Evolutionary conservation across 2,329 filamentous ascomycete genomes (phyloP), one percentile per base, ranked within the genome.

Genomic region (Pestalotiopsis sp.): DNA sequence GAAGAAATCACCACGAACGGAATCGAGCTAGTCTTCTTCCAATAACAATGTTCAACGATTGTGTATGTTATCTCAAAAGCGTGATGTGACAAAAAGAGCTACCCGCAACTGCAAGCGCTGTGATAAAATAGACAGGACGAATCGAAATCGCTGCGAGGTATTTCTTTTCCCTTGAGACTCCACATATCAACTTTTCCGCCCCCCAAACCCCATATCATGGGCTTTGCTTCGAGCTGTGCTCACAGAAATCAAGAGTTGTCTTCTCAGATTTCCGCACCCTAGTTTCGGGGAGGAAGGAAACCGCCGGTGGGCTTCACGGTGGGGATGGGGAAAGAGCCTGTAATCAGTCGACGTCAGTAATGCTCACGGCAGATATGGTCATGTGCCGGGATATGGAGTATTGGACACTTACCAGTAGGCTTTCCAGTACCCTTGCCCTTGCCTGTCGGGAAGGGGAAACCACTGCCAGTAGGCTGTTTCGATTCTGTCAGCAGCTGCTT

Each of bases 51-150:
- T 59, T 59, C 57, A 59, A 27, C 27, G 57, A 31, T 25, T 14
- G 25, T 61, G 25, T 36, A 36, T 61, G 36, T 61, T 61, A 61
- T 61, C 59, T 61, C 59, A 52, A 52, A 31, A 52, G 45, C 45
- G 45, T 52, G 17, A 52, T n/a, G 45, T 52, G 59, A 39, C 36
- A 23, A 39, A 20, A 38, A 39, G 27, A 36, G 59, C n/a, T 36
- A 39, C 13, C 9, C 25, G 59, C 31, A 11, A 36, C 59, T 14
- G n/a, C 13, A 41, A 20, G 59, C 59, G 59, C 59, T 61, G 27
- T 9, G 17, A 61, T 36, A 61, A 52, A 17, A 61, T 36, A 13
- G 20, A 61, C 59, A 36, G 13, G 59, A 61, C 31, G 59, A 61
- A 61, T 61, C 20, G 31, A 61, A 61, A 14, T 17, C 23, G 23